Percentiles rank a stretch among this genome's conserved stretches.
Evolutionary conservation across 441 rosid genomes (phyloP).

Genomic region (Corymbia calophylla): DNA sequence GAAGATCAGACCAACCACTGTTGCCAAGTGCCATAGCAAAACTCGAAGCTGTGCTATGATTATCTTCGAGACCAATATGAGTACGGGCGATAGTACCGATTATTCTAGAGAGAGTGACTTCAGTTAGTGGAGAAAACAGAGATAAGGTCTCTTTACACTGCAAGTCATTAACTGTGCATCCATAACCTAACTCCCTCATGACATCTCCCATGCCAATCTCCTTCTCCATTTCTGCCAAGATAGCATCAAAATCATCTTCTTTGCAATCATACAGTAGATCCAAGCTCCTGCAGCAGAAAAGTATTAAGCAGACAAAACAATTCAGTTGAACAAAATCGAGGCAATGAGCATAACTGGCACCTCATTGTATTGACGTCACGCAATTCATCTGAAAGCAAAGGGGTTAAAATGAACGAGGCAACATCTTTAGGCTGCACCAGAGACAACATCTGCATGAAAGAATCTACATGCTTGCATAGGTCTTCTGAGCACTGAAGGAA

Average conservation of each 20-base stretch:
- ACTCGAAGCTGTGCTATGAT: conserved; percentile 54
- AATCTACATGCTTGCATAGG: conserved; percentile 64
- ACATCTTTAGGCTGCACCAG: conserved; percentile 52
- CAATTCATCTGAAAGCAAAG: conserved; percentile 57
- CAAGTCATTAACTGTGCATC: conserved; percentile 65
- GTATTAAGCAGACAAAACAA: neutral
- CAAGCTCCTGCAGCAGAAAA: conserved; percentile 33
- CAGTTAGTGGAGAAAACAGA: conserved; percentile 60
- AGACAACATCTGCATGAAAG: conserved; percentile 64
- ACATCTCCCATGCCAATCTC: conserved; percentile 71
- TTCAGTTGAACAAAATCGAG: neutral
- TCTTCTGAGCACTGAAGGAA: conserved; percentile 77
- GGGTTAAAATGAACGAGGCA: conserved; percentile 46
- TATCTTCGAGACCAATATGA: conserved; percentile 63
- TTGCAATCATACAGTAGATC: conserved; percentile 36
- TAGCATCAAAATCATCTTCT: conserved; percentile 68
- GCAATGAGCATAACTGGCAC: conserved; percentile 19
- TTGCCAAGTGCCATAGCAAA: conserved; percentile 70
- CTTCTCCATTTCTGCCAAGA: conserved; percentile 84
- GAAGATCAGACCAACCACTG: conserved; percentile 43
- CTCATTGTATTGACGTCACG: conserved; percentile 51
- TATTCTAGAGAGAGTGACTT: conserved; percentile 63
- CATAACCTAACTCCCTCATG: conserved; percentile 87
- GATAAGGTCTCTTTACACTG: conserved; percentile 84
- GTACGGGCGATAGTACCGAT: conserved; percentile 52